Evolutionary conservation across 2,329 filamentous ascomycete species (phyloP).

Genomic region (Rhynchosporium agropyri): DNA sequence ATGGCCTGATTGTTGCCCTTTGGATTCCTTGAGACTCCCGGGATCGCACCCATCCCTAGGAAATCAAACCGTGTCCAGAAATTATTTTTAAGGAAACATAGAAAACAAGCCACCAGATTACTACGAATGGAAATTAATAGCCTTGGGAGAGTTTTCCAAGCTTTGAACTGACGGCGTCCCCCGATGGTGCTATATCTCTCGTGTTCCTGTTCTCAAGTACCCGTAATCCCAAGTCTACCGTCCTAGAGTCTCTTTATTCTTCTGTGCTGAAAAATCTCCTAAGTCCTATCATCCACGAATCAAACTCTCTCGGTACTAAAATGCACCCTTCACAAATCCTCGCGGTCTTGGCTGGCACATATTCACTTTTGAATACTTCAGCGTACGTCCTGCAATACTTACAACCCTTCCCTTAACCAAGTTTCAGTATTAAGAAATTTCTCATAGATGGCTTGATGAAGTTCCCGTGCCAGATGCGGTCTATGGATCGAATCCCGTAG

Average conservation of each 20-base stretch:
- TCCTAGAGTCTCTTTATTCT: no score
- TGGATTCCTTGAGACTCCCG: neutral
- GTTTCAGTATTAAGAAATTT: neutral
- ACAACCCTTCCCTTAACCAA: neutral
- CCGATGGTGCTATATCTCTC: neutral
- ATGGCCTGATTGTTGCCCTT: conserved; percentile 3
- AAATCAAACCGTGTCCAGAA: neutral
- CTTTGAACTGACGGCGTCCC: neutral
- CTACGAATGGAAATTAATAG: neutral
- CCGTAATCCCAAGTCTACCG: neutral
- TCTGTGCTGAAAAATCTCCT: neutral
- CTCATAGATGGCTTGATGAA: conserved; percentile 8
- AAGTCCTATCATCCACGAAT: neutral
- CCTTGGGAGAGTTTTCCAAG: neutral
- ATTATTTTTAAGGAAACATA: neutral
- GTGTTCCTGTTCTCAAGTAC: neutral
- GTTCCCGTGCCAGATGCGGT: conserved; percentile 13
- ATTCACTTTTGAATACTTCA: conserved; percentile 10
- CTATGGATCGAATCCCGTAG: conserved; percentile 6
- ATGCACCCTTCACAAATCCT: conserved; percentile 10
- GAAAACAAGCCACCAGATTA: no score
- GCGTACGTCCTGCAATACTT: neutral
- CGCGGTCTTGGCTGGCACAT: conserved; percentile 4
- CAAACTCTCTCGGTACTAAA: neutral
- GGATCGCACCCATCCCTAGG: neutral